These are phyloP conservation scores for Discostella pseudostelligera DNA, from an alignment of 108 stramenopile genomes.

Conservation along the genomic window DNA sequence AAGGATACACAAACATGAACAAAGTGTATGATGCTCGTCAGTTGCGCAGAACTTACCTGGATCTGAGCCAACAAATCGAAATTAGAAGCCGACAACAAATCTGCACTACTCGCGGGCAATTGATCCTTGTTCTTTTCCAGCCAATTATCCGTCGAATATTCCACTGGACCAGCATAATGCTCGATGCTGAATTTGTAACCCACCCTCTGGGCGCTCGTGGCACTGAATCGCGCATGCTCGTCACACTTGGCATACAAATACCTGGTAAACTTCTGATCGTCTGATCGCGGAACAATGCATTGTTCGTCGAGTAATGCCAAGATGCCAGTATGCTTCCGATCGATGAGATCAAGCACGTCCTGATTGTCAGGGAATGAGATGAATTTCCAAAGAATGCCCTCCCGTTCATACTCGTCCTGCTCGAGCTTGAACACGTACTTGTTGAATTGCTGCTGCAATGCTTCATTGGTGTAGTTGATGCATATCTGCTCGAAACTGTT, in stretches of 20 bases:
- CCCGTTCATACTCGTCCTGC: slow-evolving; percentile 94
- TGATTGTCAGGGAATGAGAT: slow-evolving; percentile 97
- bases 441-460: slow-evolving; percentile 99
- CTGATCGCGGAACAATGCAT: slow-evolving; percentile 88
- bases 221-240: slow-evolving; percentile 67
- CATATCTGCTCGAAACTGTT: slow-evolving; percentile 95
- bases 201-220: slow-evolving; percentile 66
- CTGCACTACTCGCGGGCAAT: slow-evolving; percentile 65
- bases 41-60: slow-evolving; percentile 14
- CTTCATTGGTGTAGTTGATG: slow-evolving; percentile 99
- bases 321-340: slow-evolving; percentile 89
- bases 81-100: slow-evolving; percentile 66
- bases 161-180: slow-evolving; percentile 90
- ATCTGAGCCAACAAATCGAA: slow-evolving; percentile 64
- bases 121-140: slow-evolving; percentile 92
- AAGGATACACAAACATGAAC: background rate
- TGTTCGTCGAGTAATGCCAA: slow-evolving; percentile 92
- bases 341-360: slow-evolving; percentile 94
- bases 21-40: background rate
- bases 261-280: slow-evolving; percentile 87
- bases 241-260: slow-evolving; percentile 87
- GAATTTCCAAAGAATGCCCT: slow-evolving; percentile 90
- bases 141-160: slow-evolving; percentile 82
- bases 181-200: slow-evolving; percentile 82
- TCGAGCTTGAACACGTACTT: slow-evolving; percentile 96